These are phyloP conservation scores for Brassica incana DNA, from an alignment of 345 rosid genomes.

Conservation along the genomic window DNA sequence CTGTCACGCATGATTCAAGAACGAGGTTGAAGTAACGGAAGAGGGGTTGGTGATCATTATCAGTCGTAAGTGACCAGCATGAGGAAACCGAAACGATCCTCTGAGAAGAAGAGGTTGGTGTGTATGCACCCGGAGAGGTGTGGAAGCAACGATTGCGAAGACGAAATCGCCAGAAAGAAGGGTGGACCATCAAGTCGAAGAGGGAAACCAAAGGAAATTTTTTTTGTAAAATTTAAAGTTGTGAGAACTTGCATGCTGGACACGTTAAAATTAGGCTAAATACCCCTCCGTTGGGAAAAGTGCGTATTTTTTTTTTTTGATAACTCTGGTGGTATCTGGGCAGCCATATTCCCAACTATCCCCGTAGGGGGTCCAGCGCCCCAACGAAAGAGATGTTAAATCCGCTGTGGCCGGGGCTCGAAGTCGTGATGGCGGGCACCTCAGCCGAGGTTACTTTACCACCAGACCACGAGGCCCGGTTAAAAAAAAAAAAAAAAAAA, in stretches of 20 bases:
- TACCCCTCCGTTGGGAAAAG: too few species aligned
- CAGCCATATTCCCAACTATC: too few species aligned
- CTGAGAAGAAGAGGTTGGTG: constrained; percentile 17
- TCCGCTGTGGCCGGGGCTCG: too few species aligned
- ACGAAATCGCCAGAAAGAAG: constrained; percentile 34
- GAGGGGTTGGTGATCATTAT: constrained; percentile 27
- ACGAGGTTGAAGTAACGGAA: constrained; percentile 41
- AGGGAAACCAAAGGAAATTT: neutral
- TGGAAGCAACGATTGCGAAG: constrained; percentile 11
- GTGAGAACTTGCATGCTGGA: neutral
- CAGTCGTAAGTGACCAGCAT: constrained; percentile 15
- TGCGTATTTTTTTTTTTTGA: too few species aligned
- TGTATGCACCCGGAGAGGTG: constrained; percentile 18
- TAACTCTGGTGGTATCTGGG: too few species aligned
- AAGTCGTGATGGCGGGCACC: too few species aligned
- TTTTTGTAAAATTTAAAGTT: neutral
- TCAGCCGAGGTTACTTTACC: too few species aligned
- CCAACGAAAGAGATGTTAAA: too few species aligned
- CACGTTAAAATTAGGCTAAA: neutral
- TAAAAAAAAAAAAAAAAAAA: too few species aligned
- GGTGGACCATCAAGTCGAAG: constrained; percentile 22
- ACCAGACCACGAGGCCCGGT: too few species aligned
- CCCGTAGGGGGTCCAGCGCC: too few species aligned
- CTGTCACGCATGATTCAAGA: constrained; percentile 44
- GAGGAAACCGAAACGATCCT: constrained; percentile 17